Conservation (phyloP, 768 basidiomycete species). For the Glaciozyma antarctica region DNA sequence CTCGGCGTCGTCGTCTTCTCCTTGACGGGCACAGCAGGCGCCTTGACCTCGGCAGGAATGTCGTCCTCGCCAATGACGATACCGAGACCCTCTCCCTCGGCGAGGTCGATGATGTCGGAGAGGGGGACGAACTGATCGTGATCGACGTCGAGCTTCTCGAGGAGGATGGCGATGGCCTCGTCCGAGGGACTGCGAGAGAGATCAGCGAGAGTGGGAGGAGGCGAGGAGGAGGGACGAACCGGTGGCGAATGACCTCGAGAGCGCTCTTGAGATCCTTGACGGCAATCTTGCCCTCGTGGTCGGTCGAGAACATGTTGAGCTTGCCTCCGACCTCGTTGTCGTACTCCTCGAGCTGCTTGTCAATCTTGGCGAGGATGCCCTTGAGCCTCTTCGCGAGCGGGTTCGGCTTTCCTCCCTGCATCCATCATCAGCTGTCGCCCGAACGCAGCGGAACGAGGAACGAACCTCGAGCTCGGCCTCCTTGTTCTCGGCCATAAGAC, state of each 20-base stretch:
- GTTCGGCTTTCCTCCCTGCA: slow-evolving; percentile 53
- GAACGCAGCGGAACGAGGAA: slow-evolving; percentile 44
- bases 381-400: slow-evolving; percentile 94
- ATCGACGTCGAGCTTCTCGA: slow-evolving; percentile 65
- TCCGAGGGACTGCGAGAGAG: slow-evolving; percentile 55
- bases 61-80: slow-evolving; percentile 27
- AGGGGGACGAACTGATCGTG: slow-evolving; percentile 90
- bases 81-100: slow-evolving; percentile 55
- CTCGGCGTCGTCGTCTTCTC: background rate
- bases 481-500: slow-evolving; percentile 88
- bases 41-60: slow-evolving; percentile 4
- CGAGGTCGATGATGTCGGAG: slow-evolving; percentile 86
- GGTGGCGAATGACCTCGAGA: slow-evolving; percentile 84
- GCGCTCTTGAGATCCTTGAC: slow-evolving; percentile 83
- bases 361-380: slow-evolving; percentile 90
- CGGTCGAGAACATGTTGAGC: slow-evolving; percentile 41
- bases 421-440: slow-evolving; percentile 38
- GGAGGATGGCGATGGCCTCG: slow-evolving; percentile 72
- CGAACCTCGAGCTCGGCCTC: slow-evolving; percentile 53
- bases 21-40: slow-evolving; percentile 16
- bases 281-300: slow-evolving; percentile 62
- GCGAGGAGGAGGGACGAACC: slow-evolving; percentile 24
- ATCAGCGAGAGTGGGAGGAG: background rate
- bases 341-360: slow-evolving; percentile 81
- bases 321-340: slow-evolving; percentile 54